Evolutionary conservation across 257 asterid species (phyloP).

Genomic region (Petunia axillaris): DNA sequence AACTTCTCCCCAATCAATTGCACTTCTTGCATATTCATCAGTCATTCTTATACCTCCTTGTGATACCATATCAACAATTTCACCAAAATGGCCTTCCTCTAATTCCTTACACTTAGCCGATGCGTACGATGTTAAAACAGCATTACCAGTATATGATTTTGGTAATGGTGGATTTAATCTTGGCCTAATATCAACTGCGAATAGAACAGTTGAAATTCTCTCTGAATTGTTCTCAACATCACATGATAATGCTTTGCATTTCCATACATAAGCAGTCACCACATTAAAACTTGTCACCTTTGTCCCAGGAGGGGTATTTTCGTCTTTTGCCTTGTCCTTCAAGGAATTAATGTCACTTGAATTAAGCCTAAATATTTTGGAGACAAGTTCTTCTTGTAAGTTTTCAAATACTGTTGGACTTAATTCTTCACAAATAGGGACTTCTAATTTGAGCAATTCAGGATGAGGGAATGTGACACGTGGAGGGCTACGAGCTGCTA

Average conservation of each 20-base stretch:
- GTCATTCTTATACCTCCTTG: constrained; percentile 67
- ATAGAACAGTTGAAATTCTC: constrained; percentile 56
- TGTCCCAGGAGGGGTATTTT: neutral
- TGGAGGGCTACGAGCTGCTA: constrained; percentile 85
- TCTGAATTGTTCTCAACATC: constrained; percentile 27
- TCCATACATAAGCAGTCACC: constrained; percentile 74
- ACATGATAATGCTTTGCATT: constrained; percentile 75
- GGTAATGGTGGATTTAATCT: constrained; percentile 72
- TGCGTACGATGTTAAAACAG: constrained; percentile 72
- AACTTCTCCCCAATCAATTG: constrained; percentile 84
- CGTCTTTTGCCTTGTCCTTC: constrained; percentile 49
- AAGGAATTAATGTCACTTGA: constrained; percentile 45
- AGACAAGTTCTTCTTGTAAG: constrained; percentile 53
- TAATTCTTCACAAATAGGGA: constrained; percentile 52
- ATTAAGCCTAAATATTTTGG: constrained; percentile 60
- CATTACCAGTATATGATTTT: constrained; percentile 67
- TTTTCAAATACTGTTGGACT: constrained; percentile 52
- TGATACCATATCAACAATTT: constrained; percentile 53
- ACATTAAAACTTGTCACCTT: constrained; percentile 67
- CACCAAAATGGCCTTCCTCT: constrained; percentile 52
- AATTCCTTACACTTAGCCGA: constrained; percentile 54
- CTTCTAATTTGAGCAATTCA: constrained; percentile 67
- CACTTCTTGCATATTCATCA: constrained; percentile 75
- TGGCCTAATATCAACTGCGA: constrained; percentile 71
- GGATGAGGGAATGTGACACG: constrained; percentile 81